These are phyloP conservation scores for Talaromyces liani DNA, from an alignment of 495 filamentous ascomycete genomes.

Conservation along the genomic window DNA sequence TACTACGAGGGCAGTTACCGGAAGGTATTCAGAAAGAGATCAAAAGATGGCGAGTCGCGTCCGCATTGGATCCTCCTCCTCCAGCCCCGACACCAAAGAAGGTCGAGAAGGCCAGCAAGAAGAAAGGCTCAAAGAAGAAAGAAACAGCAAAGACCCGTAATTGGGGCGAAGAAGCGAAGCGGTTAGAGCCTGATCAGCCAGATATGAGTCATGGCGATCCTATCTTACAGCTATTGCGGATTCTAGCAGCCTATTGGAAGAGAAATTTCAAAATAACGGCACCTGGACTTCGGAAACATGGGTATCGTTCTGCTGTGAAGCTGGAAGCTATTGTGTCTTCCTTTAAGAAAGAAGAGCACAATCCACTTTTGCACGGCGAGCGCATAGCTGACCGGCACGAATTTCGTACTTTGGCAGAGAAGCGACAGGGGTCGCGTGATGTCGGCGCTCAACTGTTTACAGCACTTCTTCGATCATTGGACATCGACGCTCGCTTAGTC, in stretches of 20 bases:
- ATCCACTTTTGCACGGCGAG: conserved; percentile 66
- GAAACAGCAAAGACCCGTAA: conserved; percentile 50
- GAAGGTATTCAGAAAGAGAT: conserved; percentile 62
- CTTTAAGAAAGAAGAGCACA: conserved; percentile 54
- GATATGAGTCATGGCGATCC: conserved; percentile 79
- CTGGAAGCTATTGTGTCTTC: conserved; percentile 57
- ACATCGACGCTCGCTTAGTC: conserved; percentile 72
- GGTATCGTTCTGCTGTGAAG: conserved; percentile 66
- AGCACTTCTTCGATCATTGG: conserved; percentile 74
- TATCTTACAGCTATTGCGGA: conserved; percentile 67
- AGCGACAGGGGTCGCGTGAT: conserved; percentile 77
- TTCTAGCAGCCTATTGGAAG: conserved; percentile 78
- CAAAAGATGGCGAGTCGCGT: conserved; percentile 62
- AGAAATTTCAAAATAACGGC: conserved; percentile 70
- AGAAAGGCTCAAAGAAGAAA: conserved; percentile 30
- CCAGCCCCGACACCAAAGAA: conserved; percentile 21
- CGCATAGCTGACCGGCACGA: conserved; percentile 54
- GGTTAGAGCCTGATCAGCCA: conserved; percentile 58
- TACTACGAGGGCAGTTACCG: conserved; percentile 63
- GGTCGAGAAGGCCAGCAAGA: conserved; percentile 33
- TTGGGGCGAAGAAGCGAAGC: conserved; percentile 64
- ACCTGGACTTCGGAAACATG: conserved; percentile 79
- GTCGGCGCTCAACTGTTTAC: conserved; percentile 88
- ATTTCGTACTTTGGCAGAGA: conserved; percentile 60
- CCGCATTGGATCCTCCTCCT: conserved; percentile 49